Conservation (phyloP, 2,329 filamentous ascomycete species). For the Exophiala alcalophila region DNA sequence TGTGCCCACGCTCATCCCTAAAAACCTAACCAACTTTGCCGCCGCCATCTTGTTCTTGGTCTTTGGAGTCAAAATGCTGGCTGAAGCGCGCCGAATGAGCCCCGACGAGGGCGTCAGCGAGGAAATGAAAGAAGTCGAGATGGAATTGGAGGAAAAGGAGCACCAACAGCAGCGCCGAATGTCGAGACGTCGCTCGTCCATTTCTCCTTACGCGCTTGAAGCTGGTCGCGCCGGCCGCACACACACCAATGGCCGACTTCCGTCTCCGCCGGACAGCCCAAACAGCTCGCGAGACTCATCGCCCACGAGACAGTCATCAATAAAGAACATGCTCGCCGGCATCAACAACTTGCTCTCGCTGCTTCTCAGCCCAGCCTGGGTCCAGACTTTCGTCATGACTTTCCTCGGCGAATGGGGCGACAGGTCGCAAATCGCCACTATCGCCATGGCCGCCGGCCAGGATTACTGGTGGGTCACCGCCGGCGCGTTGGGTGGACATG, state of each 20-base stretch:
- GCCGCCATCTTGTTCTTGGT: conserved; percentile 83
- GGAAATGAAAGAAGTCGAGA: conserved; percentile 96
- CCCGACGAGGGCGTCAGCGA: conserved; percentile 88
- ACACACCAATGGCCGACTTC: conserved; percentile 70
- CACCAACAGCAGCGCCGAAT: conserved; percentile 63
- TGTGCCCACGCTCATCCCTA: conserved; percentile 83
- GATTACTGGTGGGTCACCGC: conserved; percentile 99
- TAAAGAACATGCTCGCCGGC: conserved; percentile 55
- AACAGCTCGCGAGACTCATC: conserved; percentile 64
- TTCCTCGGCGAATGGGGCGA: conserved; percentile 99
- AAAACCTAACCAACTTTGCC: conserved; percentile 83
- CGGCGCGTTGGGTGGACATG: conserved; percentile 82
- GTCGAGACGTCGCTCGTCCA: conserved; percentile 56
- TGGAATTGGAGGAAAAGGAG: conserved; percentile 91
- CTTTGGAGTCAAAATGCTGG: conserved; percentile 79
- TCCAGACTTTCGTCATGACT: conserved; percentile 98
- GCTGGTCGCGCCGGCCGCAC: conserved; percentile 69
- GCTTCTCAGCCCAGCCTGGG: conserved; percentile 91
- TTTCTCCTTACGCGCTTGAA: conserved; percentile 75
- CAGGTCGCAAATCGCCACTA: conserved; percentile 94
- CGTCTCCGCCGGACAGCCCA: conserved; percentile 75
- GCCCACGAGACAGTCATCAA: conserved; percentile 46
- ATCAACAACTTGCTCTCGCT: conserved; percentile 83
- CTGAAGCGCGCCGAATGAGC: conserved; percentile 84
- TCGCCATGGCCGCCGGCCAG: conserved; percentile 96